Evolutionary conservation across 768 basidiomycete genomes (phyloP).

Genomic region (Megacollybia marginata): DNA sequence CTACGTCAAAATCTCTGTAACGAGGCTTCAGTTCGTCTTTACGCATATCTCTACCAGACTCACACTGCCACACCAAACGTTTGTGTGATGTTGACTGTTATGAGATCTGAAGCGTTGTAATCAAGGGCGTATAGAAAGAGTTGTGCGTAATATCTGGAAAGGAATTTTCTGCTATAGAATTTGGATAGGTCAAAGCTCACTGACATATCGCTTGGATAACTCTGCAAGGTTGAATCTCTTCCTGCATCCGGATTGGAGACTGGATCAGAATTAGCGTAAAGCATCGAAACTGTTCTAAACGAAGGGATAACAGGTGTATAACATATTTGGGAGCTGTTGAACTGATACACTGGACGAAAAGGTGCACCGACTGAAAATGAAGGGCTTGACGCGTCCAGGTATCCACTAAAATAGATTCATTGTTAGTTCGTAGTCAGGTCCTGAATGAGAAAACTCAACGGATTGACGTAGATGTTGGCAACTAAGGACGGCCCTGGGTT

Average conservation of each 20-base stretch:
- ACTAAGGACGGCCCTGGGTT: not conserved
- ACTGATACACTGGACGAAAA: not conserved
- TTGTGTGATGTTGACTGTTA: not conserved
- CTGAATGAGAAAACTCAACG: not conserved
- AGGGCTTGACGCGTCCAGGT: not conserved
- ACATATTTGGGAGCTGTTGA: not conserved
- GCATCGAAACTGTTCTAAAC: not conserved
- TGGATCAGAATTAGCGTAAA: not conserved
- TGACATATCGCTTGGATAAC: not conserved
- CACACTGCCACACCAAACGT: not conserved
- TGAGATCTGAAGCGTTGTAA: not conserved
- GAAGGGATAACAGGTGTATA: not conserved
- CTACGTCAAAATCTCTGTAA: not conserved
- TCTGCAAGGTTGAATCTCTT: not conserved
- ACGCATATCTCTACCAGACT: not conserved
- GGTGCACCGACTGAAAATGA: not conserved
- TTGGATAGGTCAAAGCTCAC: not conserved
- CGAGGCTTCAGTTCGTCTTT: not conserved
- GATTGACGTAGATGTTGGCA: not conserved
- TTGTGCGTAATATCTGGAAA: not conserved
- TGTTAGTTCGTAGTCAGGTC: constrained; percentile 13
- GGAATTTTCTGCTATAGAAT: not conserved
- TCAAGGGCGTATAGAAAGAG: not conserved
- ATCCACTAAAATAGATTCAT: not conserved
- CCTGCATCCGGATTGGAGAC: not conserved